These are phyloP conservation scores for Leccinellum luteum DNA, from an alignment of 768 basidiomycete genomes.

Conservation along the genomic window DNA sequence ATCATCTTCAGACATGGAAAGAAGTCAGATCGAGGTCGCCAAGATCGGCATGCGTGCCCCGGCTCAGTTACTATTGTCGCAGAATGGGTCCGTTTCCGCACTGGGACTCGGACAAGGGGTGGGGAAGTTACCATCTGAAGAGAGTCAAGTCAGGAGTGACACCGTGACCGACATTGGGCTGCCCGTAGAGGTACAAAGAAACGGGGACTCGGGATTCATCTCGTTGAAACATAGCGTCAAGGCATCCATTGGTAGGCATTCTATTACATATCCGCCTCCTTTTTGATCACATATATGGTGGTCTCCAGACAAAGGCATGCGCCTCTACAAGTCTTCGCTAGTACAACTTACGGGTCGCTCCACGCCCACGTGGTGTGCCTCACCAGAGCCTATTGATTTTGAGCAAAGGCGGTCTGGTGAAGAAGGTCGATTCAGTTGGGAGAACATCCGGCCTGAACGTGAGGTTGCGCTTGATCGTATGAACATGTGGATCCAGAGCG, in stretches of 20 bases:
- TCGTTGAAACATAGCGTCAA: constrained; percentile 69
- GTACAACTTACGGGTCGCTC: constrained; percentile 36
- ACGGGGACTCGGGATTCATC: constrained; percentile 39
- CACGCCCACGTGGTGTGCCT: constrained; percentile 26
- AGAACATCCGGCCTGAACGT: constrained; percentile 31
- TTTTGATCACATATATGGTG: neutral
- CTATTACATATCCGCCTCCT: constrained; percentile 1
- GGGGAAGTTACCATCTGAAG: constrained; percentile 9
- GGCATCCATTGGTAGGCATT: constrained; percentile 63
- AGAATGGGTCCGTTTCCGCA: constrained; percentile 21
- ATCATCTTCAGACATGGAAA: constrained; percentile 23
- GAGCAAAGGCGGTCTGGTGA: constrained; percentile 32
- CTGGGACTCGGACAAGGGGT: constrained; percentile 11
- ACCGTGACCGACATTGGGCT: constrained; percentile 22
- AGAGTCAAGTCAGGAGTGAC: constrained; percentile 6
- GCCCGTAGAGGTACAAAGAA: constrained; percentile 24
- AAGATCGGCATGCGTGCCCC: constrained; percentile 27
- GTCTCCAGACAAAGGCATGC: constrained; percentile 61
- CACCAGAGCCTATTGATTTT: constrained; percentile 32
- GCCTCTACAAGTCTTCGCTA: constrained; percentile 65
- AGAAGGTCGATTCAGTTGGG: constrained; percentile 35
- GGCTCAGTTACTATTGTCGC: constrained; percentile 27
- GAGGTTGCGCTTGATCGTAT: constrained; percentile 55
- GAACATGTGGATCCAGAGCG: constrained; percentile 79
- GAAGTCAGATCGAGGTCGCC: constrained; percentile 30